Conservation (phyloP, 306 rosid species). For the Fagus crenata region DNA sequence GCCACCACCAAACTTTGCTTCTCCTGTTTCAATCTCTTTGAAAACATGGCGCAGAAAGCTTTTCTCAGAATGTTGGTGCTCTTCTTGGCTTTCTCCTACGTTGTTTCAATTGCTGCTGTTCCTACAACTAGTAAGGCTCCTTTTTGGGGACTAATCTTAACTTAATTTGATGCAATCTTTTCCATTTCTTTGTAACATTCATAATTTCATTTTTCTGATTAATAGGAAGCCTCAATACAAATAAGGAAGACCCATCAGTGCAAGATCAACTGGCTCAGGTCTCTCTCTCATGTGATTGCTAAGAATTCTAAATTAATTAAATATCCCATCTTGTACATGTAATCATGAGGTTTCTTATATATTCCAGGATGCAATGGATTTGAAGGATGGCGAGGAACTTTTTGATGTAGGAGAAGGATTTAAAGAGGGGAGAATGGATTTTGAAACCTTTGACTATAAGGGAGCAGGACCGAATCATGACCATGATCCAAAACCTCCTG, state of each 20-base stretch:
- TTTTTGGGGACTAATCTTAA: neutral
- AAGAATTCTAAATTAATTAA: neutral
- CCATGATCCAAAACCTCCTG: neutral
- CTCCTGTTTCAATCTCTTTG: neutral
- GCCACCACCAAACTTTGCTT: neutral
- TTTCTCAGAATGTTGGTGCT: neutral
- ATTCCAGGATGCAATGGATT: neutral
- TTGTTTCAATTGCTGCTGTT: neutral
- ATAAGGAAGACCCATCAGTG: neutral
- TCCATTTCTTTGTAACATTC: neutral
- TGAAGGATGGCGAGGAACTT: neutral
- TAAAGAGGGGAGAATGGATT: neutral
- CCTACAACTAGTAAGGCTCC: conserved; percentile 1
- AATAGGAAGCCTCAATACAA: neutral
- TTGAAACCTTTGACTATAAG: neutral
- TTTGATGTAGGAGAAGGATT: neutral
- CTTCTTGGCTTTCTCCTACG: neutral
- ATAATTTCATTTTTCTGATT: neutral
- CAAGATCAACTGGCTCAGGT: neutral
- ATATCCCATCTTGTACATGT: too few species aligned
- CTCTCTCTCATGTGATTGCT: neutral
- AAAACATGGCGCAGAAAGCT: neutral
- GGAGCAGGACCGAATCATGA: neutral
- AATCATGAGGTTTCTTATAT: neutral
- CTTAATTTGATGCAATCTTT: neutral